Base-by-base conservation (phyloP, 177 flowering plant species). In the Tripterygium wilfordii region DNA sequence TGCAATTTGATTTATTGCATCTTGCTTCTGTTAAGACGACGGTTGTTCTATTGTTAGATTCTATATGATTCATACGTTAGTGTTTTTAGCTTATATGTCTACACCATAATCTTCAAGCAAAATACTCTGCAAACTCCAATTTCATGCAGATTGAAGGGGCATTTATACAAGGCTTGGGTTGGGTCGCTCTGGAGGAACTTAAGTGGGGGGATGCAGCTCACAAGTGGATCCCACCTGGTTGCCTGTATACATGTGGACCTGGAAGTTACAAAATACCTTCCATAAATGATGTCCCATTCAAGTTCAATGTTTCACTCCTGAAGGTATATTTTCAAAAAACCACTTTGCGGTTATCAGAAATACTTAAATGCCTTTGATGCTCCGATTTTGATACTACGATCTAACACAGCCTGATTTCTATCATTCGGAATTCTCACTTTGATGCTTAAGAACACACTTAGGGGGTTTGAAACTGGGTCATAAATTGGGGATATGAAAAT, bases 181-280 rank as follows among this genome's bases (percentile, higher is more conserved):
- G 99, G 99, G 77, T 72, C 53, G 95, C 99, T 10, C 51, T 92
- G 61, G 99, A 92, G 56, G 99, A 89, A 68, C 68, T 92, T n/a
- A 92, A 92, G 68, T 89, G 99, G 99, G 99, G 99, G 22, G 97
- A 89, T 73, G 64, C 78, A 32, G 95, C 82, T 40, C 99, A 89
- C 58, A 84, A 75, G 64, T 92, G 99, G 99, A 66, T 92, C 10
- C 70, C 63, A 32, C 79, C 96, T 37, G 99, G 97, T 22, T 45
- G 45, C 54, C 58, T 92, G 45, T 82, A 75, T 51, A 92, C 99
- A 2, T 63, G 76, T 61, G 99, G 99, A 5, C 99, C 99, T 42
- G 99, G 99, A 60, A 78, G 42, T 45, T 92, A 92, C 73, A 92
- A 92, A 63, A 75, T 92, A 60, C 99, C 99, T 31, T 75, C 99